These are phyloP conservation scores for Sequoia sempervirens DNA, from an alignment of 75 land plant genomes.

Conservation along the genomic window DNA sequence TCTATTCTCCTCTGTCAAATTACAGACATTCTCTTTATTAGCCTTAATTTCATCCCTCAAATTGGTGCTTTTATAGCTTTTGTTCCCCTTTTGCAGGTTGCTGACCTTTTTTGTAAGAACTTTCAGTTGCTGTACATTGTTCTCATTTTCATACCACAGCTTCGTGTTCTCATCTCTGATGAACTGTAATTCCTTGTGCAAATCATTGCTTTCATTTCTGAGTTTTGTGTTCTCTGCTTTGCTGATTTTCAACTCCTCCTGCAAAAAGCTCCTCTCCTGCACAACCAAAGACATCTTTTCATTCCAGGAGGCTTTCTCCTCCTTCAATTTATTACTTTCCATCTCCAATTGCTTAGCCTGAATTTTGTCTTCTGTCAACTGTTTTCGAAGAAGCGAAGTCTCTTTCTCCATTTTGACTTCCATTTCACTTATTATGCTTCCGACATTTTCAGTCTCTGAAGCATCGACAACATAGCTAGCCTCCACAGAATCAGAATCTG, in stretches of 20 bases:
- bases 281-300: background rate
- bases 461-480: conserved; percentile 17
- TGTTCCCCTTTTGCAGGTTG: background rate
- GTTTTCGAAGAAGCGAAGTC: background rate
- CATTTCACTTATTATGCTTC: conserved; percentile 9
- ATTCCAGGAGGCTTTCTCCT: conserved; percentile 16
- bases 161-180: background rate
- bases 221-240: background rate
- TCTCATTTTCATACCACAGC: background rate
- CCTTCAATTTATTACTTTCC: conserved; percentile 27
- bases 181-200: background rate
- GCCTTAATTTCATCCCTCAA: background rate
- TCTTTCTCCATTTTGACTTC: background rate
- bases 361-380: background rate
- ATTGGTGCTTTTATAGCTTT: background rate
- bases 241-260: background rate
- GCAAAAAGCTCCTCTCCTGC: background rate
- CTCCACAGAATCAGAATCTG: conserved; percentile 13
- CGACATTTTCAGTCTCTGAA: conserved; percentile 3
- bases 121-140: background rate
- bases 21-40: background rate
- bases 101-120: background rate
- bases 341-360: conserved; percentile 23
- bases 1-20: too few species aligned
- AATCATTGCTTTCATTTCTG: background rate